Evolutionary conservation across 345 rosid genomes (phyloP).

Genomic region (Populus nigra): DNA sequence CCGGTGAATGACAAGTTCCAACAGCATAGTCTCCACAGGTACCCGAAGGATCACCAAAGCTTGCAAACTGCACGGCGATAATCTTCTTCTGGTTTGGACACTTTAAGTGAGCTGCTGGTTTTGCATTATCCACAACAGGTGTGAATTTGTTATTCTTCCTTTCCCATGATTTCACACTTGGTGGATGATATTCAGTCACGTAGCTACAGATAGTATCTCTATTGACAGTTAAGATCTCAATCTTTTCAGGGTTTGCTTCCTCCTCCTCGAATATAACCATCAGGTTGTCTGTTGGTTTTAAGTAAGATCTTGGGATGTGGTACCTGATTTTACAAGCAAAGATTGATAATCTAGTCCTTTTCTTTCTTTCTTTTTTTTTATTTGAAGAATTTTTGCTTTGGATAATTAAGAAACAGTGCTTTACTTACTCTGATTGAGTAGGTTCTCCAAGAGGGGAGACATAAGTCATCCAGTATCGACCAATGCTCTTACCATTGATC

Average conservation of each 20-base stretch:
- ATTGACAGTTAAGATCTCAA: slow-evolving; percentile 48
- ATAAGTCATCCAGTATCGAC: slow-evolving; percentile 78
- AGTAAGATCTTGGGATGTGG: slow-evolving; percentile 77
- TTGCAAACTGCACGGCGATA: slow-evolving; percentile 63
- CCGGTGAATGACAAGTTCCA: slow-evolving; percentile 58
- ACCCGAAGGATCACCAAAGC: slow-evolving; percentile 77
- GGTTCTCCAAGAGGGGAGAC: slow-evolving; percentile 64
- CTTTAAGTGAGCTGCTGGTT: slow-evolving; percentile 46
- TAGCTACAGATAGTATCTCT: slow-evolving; percentile 77
- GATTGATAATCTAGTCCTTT: neutral
- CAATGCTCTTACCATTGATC: slow-evolving; percentile 81
- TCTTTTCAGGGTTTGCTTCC: slow-evolving; percentile 46
- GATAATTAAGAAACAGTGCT: neutral
- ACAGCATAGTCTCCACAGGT: slow-evolving; percentile 48
- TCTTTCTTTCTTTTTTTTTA: no score
- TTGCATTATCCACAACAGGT: slow-evolving; percentile 36
- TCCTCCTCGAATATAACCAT: slow-evolving; percentile 71
- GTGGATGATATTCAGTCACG: slow-evolving; percentile 56
- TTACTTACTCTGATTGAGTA: slow-evolving; percentile 59
- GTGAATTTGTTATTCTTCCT: slow-evolving; percentile 35
- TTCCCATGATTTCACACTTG: slow-evolving; percentile 54
- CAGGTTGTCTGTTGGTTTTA: slow-evolving; percentile 60
- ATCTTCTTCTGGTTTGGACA: slow-evolving; percentile 54
- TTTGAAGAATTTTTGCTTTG: no score
- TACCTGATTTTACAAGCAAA: slow-evolving; percentile 41